Conservation (phyloP, 768 basidiomycete species). For the Punctularia strigosozonata region DNA sequence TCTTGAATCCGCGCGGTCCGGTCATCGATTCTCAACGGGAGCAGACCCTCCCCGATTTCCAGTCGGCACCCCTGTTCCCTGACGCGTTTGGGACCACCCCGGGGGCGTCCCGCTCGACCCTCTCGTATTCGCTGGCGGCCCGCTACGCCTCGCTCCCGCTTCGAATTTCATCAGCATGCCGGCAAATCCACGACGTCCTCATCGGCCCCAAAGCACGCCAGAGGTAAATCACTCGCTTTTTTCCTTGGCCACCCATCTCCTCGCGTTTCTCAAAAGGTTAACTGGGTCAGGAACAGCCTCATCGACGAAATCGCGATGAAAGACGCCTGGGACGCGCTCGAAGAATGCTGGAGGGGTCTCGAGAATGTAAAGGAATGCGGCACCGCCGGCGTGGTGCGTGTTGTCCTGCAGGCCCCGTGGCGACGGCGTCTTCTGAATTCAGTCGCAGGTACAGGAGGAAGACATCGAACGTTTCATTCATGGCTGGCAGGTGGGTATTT, state of each 20-base stretch:
- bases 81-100: neutral
- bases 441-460: slow-evolving; percentile 32
- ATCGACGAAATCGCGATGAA: slow-evolving; percentile 56
- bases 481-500: slow-evolving; percentile 67
- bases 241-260: too few species aligned
- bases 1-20: too few species aligned
- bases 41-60: slow-evolving; percentile 29
- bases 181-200: slow-evolving; percentile 64
- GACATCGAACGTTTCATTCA: slow-evolving; percentile 62
- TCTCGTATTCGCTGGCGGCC: slow-evolving; percentile 40
- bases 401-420: too few species aligned
- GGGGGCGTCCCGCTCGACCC: slow-evolving; percentile 14
- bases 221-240: too few species aligned
- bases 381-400: slow-evolving; percentile 20
- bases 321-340: slow-evolving; percentile 78
- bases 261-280: too few species aligned
- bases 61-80: neutral
- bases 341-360: slow-evolving; percentile 76
- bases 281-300: too few species aligned
- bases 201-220: slow-evolving; percentile 71
- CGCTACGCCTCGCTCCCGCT: slow-evolving; percentile 61
- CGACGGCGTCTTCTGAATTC: too few species aligned
- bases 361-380: slow-evolving; percentile 43
- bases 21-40: too few species aligned
- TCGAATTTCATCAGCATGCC: slow-evolving; percentile 63